Conservation (phyloP, 257 asterid genomes). For the Petrea volubilis region DNA sequence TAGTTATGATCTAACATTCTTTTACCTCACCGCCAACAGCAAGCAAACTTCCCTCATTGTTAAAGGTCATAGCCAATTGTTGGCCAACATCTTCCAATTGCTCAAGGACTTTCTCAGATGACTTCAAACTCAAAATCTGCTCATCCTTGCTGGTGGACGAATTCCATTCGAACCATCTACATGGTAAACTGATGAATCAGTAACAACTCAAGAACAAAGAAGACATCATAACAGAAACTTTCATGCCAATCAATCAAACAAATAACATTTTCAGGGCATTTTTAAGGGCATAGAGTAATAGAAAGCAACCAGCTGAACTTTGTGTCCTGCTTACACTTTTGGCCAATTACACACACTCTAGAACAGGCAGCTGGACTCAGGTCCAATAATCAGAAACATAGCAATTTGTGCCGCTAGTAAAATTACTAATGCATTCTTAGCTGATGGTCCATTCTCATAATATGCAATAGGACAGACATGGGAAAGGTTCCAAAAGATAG, state of each 20-base stretch:
- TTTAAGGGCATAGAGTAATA: not conserved
- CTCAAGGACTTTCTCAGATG: constrained; percentile 64
- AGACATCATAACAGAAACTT: not conserved
- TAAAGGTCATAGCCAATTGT: constrained; percentile 79
- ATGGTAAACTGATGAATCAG: constrained; percentile 21
- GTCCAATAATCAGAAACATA: not conserved
- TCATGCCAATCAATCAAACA: constrained; percentile 2
- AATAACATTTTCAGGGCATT: not conserved
- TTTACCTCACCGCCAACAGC: constrained; percentile 97
- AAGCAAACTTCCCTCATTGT: constrained; percentile 72
- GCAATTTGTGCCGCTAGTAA: not conserved
- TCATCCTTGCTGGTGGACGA: constrained; percentile 29
- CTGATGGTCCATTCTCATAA: constrained; percentile 12
- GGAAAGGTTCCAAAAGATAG: not conserved
- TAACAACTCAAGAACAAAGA: not conserved
- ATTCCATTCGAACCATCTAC: constrained; percentile 87
- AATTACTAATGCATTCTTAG: constrained; percentile 9
- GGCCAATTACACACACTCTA: not conserved
- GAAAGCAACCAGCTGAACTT: not conserved
- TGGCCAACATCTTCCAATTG: constrained; percentile 82
- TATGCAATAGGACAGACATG: not conserved
- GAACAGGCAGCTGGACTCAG: not conserved
- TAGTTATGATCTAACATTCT: constrained; percentile 8
- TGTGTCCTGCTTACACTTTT: not conserved
- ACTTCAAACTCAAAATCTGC: constrained; percentile 48